These are phyloP conservation scores for Colletotrichum orchidophilum DNA, from an alignment of 2,329 filamentous ascomycete genomes.

Conservation along the genomic window DNA sequence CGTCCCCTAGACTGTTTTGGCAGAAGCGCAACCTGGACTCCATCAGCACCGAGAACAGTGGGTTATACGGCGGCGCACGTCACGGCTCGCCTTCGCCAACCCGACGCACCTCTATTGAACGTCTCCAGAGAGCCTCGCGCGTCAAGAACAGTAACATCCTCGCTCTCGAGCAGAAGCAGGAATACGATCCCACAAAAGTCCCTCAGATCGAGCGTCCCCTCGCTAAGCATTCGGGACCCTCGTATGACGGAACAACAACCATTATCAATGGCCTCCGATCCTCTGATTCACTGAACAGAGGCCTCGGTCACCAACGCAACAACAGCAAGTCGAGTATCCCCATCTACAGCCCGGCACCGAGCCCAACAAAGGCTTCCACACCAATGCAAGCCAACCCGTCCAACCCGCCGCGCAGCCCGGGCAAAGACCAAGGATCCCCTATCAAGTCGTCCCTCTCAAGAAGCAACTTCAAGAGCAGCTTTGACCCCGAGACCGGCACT, in stretches of 20 bases:
- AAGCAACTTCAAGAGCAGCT: conserved; percentile 71
- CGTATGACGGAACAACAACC: conserved; percentile 66
- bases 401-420: conserved; percentile 61
- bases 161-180: conserved; percentile 88
- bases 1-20: conserved; percentile 92
- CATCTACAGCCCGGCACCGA: conserved; percentile 60
- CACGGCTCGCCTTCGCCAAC: conserved; percentile 74
- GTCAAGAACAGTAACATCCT: conserved; percentile 99
- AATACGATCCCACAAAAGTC: conserved; percentile 86
- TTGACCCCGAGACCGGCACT: conserved; percentile 73
- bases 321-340: conserved; percentile 69
- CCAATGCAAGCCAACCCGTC: conserved; percentile 24
- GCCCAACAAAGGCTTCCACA: conserved; percentile 37
- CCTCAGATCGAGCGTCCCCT: conserved; percentile 85
- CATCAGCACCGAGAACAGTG: conserved; percentile 75
- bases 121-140: conserved; percentile 90
- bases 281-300: conserved; percentile 53
- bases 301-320: conserved; percentile 56
- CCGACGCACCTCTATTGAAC: conserved; percentile 92
- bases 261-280: conserved; percentile 60
- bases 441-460: conserved; percentile 89
- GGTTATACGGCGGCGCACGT: conserved; percentile 62
- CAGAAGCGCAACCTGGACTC: conserved; percentile 76
- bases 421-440: conserved; percentile 79
- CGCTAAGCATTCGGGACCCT: conserved; percentile 78